Percentiles rank a stretch among this genome's conserved stretches.
Conservation (phyloP, 164 flowering plant species). For the Buxus sempervirens region DNA sequence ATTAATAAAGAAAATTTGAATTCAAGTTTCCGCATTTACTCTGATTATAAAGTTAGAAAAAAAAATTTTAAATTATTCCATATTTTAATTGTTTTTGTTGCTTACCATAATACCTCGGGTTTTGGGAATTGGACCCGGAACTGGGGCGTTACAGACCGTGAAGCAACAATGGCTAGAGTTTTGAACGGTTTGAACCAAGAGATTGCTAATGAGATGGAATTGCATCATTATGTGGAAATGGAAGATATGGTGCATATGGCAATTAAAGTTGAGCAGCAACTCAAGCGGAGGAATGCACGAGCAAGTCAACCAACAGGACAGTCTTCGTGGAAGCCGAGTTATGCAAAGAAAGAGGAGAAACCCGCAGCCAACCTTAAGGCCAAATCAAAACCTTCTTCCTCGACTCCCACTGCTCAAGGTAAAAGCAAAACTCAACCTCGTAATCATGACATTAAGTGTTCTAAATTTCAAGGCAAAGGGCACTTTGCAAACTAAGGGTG, state of each 20-base stretch:
- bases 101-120: no score
- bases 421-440: neutral
- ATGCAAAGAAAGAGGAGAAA: neutral
- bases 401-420: neutral
- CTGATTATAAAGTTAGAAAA: no score
- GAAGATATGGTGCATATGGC: neutral
- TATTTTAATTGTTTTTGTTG: no score
- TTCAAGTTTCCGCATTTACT: no score
- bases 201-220: neutral
- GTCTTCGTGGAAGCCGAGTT: neutral
- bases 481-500: neutral
- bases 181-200: neutral
- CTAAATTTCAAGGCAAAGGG: neutral
- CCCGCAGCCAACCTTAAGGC: neutral
- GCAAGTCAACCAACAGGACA: neutral
- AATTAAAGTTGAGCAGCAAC: neutral
- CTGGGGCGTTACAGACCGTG: no score
- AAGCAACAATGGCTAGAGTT: neutral
- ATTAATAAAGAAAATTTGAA: no score
- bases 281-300: neutral
- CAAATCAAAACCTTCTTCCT: neutral
- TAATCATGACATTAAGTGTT: slow-evolving; percentile 8
- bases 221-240: neutral
- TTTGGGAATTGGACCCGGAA: no score
- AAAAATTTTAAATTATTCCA: no score